Base-by-base conservation (phyloP, 805 yeast genomes). In the Candida cerambycidarum region DNA sequence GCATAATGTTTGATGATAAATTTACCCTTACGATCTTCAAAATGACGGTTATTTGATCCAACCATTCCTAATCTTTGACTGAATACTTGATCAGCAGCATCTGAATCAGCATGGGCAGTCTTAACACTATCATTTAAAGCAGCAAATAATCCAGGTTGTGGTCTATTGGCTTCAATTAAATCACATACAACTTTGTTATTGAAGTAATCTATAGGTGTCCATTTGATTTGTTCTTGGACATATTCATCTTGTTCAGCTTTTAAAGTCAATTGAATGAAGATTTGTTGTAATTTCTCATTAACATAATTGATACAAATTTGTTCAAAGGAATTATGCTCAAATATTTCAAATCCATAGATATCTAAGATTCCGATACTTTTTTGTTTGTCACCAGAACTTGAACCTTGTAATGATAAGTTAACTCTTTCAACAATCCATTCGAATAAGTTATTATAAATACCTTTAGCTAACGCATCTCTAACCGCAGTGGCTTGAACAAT, bases 231-330 rank as follows among this genome's bases (percentile, higher is more conserved):
- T 65, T 93, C 99, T 53, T 86, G 84, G 27, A 89, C 93, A 57
- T 93, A 93, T 61, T 93, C 98, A 51, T 93, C 99, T 70, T 93
- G 99, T 67, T 93, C 99, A 0, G 97, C 86, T 67, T 93, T 93
- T 58, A 93, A 76, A 2, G 99, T 93, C 58, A 93, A 76, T 63
- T 93, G 96, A 61, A 93, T 93, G 58, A 93, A 93, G 59, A 92
- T 93, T 63, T 92, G 99, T 69, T 90, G 97, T 53, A 92, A 75
- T 66, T 92, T 92, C 65, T 90, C 98, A 65, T 90, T 90, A 51
- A 90, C 97, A 55, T 92, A 90, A 63, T 92, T 90, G 71, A 90
- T 90, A 69, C 97, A 90, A 51, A 90, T 75, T 67, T 90, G 98
- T 62, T 92, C 97, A 62, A 92, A 90, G 2, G 96, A 87, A 67